phyloP scores from a whole-genome alignment of 257 asterid species.

The Euphrasia confusa region DNA sequence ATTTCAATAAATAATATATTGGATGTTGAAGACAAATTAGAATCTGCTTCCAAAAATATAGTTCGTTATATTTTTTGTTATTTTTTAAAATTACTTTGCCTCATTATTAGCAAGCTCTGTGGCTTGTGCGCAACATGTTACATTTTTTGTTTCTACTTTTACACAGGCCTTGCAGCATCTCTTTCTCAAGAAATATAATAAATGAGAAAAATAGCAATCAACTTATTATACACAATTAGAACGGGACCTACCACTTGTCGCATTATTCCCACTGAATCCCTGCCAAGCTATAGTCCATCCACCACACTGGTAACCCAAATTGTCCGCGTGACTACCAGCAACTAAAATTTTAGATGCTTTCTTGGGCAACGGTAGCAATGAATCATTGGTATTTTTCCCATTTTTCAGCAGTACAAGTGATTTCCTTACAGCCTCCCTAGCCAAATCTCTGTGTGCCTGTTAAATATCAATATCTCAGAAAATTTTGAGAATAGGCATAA shows the following conservation, averaged over 20 bases:
- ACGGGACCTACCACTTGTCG: constrained; percentile 45
- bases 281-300: constrained; percentile 93
- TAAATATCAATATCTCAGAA: constrained; percentile 17
- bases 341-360: constrained; percentile 59
- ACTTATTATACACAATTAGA: background rate
- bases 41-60: background rate
- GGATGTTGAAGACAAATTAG: background rate
- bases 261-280: constrained; percentile 71
- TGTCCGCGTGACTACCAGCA: constrained; percentile 83
- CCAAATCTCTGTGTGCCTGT: constrained; percentile 77
- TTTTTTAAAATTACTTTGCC: too few relatives aligned
- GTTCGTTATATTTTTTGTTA: too few relatives aligned
- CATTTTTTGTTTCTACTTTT: too few relatives aligned
- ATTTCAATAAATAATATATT: background rate
- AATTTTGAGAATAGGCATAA: background rate
- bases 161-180: too few relatives aligned
- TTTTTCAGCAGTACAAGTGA: constrained; percentile 83
- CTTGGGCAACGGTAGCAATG: constrained; percentile 69
- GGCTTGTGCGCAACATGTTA: too few relatives aligned
- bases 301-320: constrained; percentile 89
- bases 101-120: too few relatives aligned
- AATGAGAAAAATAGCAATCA: too few relatives aligned
- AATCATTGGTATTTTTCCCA: constrained; percentile 51
- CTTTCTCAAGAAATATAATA: too few relatives aligned
- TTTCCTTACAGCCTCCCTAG: constrained; percentile 85